Evolutionary conservation across 345 rosid genomes (phyloP).

Genomic region (Raphanus sativus): DNA sequence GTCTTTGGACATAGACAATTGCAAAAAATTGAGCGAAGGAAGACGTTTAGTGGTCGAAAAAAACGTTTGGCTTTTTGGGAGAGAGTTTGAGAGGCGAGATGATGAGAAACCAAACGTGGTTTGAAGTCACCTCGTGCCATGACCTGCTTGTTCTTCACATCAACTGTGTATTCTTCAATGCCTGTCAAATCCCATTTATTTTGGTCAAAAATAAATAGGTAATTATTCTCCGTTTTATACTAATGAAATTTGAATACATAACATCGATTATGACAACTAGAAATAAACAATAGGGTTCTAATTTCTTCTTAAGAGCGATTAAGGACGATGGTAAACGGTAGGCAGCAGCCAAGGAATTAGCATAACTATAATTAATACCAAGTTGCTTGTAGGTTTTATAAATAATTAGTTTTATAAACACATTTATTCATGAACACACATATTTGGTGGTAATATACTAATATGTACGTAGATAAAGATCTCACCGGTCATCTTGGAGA

Average conservation of each 20-base stretch:
- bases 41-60: slow-evolving; percentile 11
- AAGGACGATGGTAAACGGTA: slow-evolving; percentile 20
- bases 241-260: background rate
- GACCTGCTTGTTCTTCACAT: slow-evolving; percentile 31
- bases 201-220: slow-evolving; percentile 12
- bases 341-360: slow-evolving; percentile 32
- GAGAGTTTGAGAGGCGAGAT: slow-evolving; percentile 16
- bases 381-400: slow-evolving; percentile 1
- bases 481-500: slow-evolving; percentile 41
- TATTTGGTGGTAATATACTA: background rate
- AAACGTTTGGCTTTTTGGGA: slow-evolving; percentile 16
- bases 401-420: background rate
- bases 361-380: background rate
- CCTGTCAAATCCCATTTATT: slow-evolving; percentile 19
- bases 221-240: background rate
- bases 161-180: slow-evolving; percentile 33
- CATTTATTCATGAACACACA: background rate
- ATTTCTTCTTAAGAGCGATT: slow-evolving; percentile 10
- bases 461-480: background rate
- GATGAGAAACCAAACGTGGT: slow-evolving; percentile 13
- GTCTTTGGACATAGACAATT: slow-evolving; percentile 11
- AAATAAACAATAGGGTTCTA: slow-evolving; percentile 7
- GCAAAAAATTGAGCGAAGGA: slow-evolving; percentile 15
- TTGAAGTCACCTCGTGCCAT: slow-evolving; percentile 39
- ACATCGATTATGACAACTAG: background rate